Base-by-base conservation (phyloP, 352 stramenopile genomes). In the Pythium vanterpoolii region DNA sequence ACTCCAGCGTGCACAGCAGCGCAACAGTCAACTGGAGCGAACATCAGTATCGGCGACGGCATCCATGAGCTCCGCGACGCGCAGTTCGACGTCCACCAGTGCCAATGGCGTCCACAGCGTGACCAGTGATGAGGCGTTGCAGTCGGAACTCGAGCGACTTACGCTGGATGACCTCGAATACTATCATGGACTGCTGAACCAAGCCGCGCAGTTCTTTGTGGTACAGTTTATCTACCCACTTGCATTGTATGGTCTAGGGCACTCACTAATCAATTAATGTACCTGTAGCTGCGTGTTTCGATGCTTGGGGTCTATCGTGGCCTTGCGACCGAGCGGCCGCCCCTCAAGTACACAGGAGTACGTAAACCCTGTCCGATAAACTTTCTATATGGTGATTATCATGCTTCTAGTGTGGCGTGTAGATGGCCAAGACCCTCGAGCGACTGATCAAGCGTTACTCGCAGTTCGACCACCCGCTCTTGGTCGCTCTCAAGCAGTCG, bases 151-250 rank as follows among this genome's bases (percentile, higher is more conserved):
- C 14, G 57, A 67, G 6, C 62, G 50, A n/a, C 53, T 67, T 27
- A 69, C 60, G 19, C 26, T 48, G 3, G 81, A 79, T 11, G 79
- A 91, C 36, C 73, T 91, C 64, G 72, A 76, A 44, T 91, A 90
- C 61, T 93, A 91, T 48, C 68, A 77, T 21, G 77, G 86, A 49
- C 64, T 93, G 34, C 73, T 93, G 1, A 74, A 86, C 46, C 83
- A 93, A 53, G 77, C 76, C 3, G 73, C 83, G 9, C 74, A 87
- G 52, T 93, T 93, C 46, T 91, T 93, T 63, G 79, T 79, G 59
- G 80, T 93, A 45, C 28, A 74, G 53, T 16, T 16, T 42, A 18
- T 16, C 19, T 42, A 16, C 1, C 36, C 27, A 4, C 24, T 36
- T 19, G 14, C 27, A 21, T 28, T 46, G 16, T 11, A n/a, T n/a